phyloP scores from a whole-genome alignment of 495 filamentous ascomycete species.

The Penicillium robsamsonii region DNA sequence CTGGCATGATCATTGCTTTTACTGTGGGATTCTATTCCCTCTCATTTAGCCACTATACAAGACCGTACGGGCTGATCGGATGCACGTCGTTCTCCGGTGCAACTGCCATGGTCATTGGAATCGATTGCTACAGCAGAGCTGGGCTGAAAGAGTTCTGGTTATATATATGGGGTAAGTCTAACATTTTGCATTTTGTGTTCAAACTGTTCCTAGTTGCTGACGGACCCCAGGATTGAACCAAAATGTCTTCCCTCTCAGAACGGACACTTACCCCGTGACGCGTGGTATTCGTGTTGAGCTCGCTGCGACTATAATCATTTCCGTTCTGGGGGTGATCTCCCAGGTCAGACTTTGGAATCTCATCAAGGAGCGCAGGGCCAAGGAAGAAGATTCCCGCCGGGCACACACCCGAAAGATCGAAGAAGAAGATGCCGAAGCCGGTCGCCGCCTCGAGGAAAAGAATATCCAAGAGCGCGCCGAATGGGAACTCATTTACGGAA shows the following conservation, averaged over 20 bases:
- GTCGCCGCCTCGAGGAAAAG: conserved; percentile 63
- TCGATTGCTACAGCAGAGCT: conserved; percentile 87
- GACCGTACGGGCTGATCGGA: conserved; percentile 71
- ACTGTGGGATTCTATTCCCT: conserved; percentile 63
- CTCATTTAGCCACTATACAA: conserved; percentile 77
- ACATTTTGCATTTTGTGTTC: not conserved
- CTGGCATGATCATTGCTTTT: conserved; percentile 73
- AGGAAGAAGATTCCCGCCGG: conserved; percentile 54
- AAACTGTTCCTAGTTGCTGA: conserved; percentile 9
- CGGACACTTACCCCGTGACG: conserved; percentile 80
- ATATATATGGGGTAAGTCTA: conserved; percentile 76
- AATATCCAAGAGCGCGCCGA: conserved; percentile 64
- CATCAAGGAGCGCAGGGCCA: conserved; percentile 68
- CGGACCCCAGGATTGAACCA: conserved; percentile 62
- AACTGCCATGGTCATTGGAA: conserved; percentile 73
- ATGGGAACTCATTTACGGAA: conserved; percentile 76
- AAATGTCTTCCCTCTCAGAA: conserved; percentile 71
- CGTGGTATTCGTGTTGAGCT: conserved; percentile 84
- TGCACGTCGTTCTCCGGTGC: conserved; percentile 79
- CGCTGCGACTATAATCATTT: conserved; percentile 72
- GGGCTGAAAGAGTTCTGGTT: conserved; percentile 95
- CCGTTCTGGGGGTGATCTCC: conserved; percentile 71
- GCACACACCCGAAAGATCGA: conserved; percentile 59
- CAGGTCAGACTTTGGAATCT: conserved; percentile 87
- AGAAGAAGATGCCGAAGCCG: conserved; percentile 68